Percentiles rank a stretch among this genome's conserved stretches.
Conservation (phyloP, 2,329 filamentous ascomycete species). For the Sodiomyces alkalinus region DNA sequence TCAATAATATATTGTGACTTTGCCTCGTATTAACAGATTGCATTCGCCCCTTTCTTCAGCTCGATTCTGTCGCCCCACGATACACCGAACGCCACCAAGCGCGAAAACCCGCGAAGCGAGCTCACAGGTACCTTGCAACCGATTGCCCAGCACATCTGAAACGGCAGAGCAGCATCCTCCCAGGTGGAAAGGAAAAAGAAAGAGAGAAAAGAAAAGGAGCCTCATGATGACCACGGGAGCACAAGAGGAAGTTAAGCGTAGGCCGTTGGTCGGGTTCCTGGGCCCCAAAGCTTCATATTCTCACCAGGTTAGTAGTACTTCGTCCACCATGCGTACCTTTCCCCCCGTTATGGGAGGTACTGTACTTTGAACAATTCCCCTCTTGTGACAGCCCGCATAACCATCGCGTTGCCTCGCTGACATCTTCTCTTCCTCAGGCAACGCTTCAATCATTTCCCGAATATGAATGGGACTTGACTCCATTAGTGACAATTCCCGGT, state of each 20-base stretch:
- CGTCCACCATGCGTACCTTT: no score
- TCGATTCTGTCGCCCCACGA: no score
- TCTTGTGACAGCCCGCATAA: constrained; percentile 1
- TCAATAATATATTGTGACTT: no score
- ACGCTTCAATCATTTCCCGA: constrained; percentile 31
- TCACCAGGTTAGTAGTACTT: constrained; percentile 29
- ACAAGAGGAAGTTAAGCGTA: constrained; percentile 6
- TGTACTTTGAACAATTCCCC: no score
- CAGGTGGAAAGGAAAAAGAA: no score
- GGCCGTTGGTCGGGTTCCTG: constrained; percentile 32
- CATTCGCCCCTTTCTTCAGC: no score
- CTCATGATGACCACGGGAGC: background rate
- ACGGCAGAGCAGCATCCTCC: no score
- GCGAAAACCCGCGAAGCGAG: no score
- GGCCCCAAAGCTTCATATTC: constrained; percentile 34
- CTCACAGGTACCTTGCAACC: background rate
- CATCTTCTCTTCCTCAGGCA: constrained; percentile 20
- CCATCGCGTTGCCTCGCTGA: constrained; percentile 7
- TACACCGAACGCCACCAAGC: no score
- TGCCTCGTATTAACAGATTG: no score
- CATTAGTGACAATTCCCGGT: constrained; percentile 36
- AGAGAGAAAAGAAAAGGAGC: no score
- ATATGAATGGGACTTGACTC: constrained; percentile 29
- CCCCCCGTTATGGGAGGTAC: no score
- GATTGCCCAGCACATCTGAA: background rate